Base-by-base conservation (phyloP, 805 yeast species). In the Citeromyces nyonsensis region DNA sequence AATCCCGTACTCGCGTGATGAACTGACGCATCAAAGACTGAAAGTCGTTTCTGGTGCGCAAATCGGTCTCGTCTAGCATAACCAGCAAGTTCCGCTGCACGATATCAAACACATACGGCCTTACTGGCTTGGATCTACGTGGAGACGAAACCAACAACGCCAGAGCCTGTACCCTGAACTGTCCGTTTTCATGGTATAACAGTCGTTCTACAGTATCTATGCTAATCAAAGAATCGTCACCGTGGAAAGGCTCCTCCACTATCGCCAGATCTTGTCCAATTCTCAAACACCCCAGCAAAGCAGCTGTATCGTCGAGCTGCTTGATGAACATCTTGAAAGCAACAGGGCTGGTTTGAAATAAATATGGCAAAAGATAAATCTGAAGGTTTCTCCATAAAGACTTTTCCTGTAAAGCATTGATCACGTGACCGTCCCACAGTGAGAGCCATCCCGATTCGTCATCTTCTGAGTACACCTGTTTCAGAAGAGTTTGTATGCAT, bases 31-130 rank as follows among this genome's bases (percentile, higher is more conserved):
- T 51, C 11, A 69, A 44, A 3, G 88, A 73, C 18, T 61, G 59
- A 33, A 81, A 70, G 30, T 69, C 73, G 39, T 74, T 75, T 44
- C 95, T 60, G 1, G 69, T 59, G 38, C 79, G 86, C 10, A 82
- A 61, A 35, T 76, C 72, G 12, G 67, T 59, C 36, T 81, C 93
- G n/a, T 66, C 59, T 36, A 78, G 63, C 38, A 75, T 61, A 4
- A 64, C 52, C 22, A 66, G 67, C 4, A 76, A 43, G 22, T 63
- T 52, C 1, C 56, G 46, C 26, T 51, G 41, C 0, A 85, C 40
- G 1, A 67, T 42, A 0, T 57, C 55, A 35, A 66, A 66, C 1
- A 69, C 57, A 15, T 48, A 48, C 1, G 52, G 31, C 1, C 69
- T 59, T 3, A 86, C 61, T 0, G 73, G 71, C 32, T 56, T 58